Conservation (phyloP, 2,329 filamentous ascomycete species). For the Aspergillus fructus region DNA sequence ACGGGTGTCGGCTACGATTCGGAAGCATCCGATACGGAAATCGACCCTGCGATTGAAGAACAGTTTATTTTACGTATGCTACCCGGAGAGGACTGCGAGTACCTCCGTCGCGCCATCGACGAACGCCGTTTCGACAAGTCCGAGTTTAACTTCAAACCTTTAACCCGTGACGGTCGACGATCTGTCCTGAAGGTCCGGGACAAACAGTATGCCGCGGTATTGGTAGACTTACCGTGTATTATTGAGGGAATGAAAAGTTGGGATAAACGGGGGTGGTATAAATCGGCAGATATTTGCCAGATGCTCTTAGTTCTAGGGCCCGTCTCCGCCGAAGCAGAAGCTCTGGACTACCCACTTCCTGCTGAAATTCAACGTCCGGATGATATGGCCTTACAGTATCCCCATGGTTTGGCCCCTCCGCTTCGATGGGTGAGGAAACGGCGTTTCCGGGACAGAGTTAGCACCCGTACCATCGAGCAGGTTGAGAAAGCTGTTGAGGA, state of each 20-base stretch:
- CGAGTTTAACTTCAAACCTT: conserved; percentile 77
- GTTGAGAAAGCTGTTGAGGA: conserved; percentile 78
- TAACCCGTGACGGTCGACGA: conserved; percentile 67
- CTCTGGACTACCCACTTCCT: conserved; percentile 66
- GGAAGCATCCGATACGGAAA: conserved; percentile 85
- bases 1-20: conserved; percentile 93
- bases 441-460: conserved; percentile 79
- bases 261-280: conserved; percentile 85
- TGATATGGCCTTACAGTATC: conserved; percentile 68
- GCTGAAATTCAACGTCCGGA: conserved; percentile 60
- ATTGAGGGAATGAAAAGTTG: conserved; percentile 91
- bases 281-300: conserved; percentile 83
- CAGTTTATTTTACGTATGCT: conserved; percentile 87
- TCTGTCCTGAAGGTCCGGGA: conserved; percentile 69
- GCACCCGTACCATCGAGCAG: conserved; percentile 78
- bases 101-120: conserved; percentile 71
- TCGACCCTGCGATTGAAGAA: conserved; percentile 84
- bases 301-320: conserved; percentile 78
- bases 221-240: conserved; percentile 83
- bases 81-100: conserved; percentile 81
- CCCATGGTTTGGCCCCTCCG: conserved; percentile 82
- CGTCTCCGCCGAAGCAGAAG: conserved; percentile 66
- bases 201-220: conserved; percentile 70
- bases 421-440: conserved; percentile 82
- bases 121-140: conserved; percentile 77